phyloP scores from a whole-genome alignment of 2,329 filamentous ascomycete genomes.

The Scortechinia acanthostroma region DNA sequence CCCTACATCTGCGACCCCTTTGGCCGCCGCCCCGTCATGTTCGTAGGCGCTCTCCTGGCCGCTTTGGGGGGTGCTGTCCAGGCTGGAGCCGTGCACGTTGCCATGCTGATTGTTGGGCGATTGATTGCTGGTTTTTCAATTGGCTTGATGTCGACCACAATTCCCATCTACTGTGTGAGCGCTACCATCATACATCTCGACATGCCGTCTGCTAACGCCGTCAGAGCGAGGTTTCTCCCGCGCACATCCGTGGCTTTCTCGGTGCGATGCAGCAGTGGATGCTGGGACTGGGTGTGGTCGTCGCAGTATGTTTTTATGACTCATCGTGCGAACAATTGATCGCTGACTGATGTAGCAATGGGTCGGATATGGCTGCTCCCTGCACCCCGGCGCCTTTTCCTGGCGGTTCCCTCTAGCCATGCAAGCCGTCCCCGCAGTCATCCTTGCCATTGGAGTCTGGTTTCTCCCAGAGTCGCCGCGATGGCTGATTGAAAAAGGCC shows the following conservation, averaged over 20 bases:
- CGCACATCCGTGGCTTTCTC: slow-evolving; percentile 25
- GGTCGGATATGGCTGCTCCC: slow-evolving; percentile 20
- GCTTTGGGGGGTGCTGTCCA: slow-evolving; percentile 18
- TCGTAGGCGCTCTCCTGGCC: slow-evolving; percentile 17
- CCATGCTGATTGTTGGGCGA: slow-evolving; percentile 38
- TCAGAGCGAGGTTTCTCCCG: slow-evolving; percentile 25
- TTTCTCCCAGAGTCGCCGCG: slow-evolving; percentile 13
- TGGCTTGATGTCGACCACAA: slow-evolving; percentile 34
- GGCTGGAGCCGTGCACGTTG: slow-evolving; percentile 16
- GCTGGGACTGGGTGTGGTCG: slow-evolving; percentile 29
- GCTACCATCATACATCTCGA: no score
- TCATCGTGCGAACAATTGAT: neutral
- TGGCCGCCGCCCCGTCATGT: slow-evolving; percentile 18
- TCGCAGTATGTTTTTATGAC: slow-evolving; percentile 14
- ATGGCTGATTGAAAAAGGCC: slow-evolving; percentile 24
- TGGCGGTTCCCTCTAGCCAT: slow-evolving; percentile 21
- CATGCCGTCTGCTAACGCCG: no score
- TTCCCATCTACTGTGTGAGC: slow-evolving; percentile 34
- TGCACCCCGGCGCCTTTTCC: slow-evolving; percentile 13
- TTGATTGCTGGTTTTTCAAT: slow-evolving; percentile 38
- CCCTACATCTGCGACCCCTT: slow-evolving; percentile 15
- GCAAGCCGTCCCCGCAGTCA: slow-evolving; percentile 14
- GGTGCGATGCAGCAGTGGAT: slow-evolving; percentile 34
- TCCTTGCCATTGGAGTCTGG: slow-evolving; percentile 12
- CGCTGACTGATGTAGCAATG: slow-evolving; percentile 10